Conservation (phyloP, 2,329 filamentous ascomycete genomes). For the Fusarium devonianum region DNA sequence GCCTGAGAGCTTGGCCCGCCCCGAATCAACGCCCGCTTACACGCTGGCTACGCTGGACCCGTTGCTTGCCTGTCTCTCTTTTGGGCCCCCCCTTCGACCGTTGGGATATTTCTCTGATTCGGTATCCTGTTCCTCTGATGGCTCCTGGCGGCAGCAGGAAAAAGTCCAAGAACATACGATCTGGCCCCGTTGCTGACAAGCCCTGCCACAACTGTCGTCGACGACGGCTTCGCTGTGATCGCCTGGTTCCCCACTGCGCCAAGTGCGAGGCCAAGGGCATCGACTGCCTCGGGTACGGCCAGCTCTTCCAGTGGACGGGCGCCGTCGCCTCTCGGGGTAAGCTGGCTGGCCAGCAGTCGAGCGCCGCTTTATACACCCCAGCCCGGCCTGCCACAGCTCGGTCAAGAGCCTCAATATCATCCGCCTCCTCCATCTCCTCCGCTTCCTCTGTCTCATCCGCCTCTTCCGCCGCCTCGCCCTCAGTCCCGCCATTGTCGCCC, state of each 20-base stretch:
- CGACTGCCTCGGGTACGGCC: conserved; percentile 62
- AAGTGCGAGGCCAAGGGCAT: conserved; percentile 58
- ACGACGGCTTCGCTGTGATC: conserved; percentile 61
- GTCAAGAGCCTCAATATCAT: conserved; percentile 29
- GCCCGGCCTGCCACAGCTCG: conserved; percentile 26
- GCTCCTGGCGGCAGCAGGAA: conserved; percentile 35
- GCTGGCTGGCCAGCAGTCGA: conserved; percentile 51
- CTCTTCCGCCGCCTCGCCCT: conserved; percentile 27
- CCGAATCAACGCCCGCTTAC: conserved; percentile 18
- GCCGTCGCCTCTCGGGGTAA: conserved; percentile 54
- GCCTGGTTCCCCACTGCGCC: conserved; percentile 58
- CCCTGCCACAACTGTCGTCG: conserved; percentile 63
- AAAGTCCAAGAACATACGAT: conserved; percentile 38
- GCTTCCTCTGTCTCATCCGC: conserved; percentile 16
- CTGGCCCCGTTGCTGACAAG: conserved; percentile 43
- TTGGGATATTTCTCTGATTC: conserved; percentile 3
- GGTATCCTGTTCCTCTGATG: conserved; percentile 29
- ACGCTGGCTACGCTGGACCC: conserved; percentile 14
- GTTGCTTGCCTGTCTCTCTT: conserved; percentile 14
- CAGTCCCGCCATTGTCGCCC: conserved; percentile 24
- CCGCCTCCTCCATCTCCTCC: conserved; percentile 32
- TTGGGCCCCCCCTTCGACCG: conserved; percentile 14
- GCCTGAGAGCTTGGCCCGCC: conserved; percentile 12
- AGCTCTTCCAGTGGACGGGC: conserved; percentile 61
- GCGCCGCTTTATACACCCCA: conserved; percentile 41